Conservation (phyloP, 2,329 filamentous ascomycete genomes). For the Sphaerulina musiva region DNA sequence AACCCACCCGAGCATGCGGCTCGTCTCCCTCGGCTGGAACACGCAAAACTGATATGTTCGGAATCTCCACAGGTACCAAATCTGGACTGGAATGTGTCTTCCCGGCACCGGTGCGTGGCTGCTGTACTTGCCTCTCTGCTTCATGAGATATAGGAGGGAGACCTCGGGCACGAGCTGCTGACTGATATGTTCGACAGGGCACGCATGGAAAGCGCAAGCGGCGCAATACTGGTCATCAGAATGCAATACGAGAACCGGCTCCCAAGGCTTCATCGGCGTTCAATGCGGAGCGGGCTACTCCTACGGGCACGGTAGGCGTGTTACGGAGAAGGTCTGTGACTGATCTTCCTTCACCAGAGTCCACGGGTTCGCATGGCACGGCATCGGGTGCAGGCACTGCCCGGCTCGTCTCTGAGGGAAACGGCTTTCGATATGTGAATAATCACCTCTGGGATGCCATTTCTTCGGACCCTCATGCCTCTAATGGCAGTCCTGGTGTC, state of each 20-base stretch:
- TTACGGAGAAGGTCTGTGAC: constrained; percentile 4
- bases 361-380: constrained; percentile 11
- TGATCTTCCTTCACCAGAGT: constrained; percentile 17
- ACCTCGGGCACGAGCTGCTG: no score
- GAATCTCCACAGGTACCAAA: constrained; percentile 12
- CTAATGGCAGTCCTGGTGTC: constrained; percentile 8
- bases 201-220: constrained; percentile 20
- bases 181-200: not conserved
- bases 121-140: not conserved
- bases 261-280: not conserved
- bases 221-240: constrained; percentile 13
- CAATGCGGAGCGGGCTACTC: constrained; percentile 9
- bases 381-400: constrained; percentile 10
- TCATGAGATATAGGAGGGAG: no score
- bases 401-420: constrained; percentile 22
- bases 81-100: constrained; percentile 23
- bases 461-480: constrained; percentile 14
- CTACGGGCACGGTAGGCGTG: constrained; percentile 5
- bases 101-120: constrained; percentile 1
- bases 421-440: constrained; percentile 24
- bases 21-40: not conserved
- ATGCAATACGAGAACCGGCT: not conserved
- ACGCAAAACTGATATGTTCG: not conserved
- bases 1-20: not conserved
- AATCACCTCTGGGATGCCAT: constrained; percentile 26